phyloP scores from a whole-genome alignment of 1,139 yeast genomes.

The Lodderomyces margitis region DNA sequence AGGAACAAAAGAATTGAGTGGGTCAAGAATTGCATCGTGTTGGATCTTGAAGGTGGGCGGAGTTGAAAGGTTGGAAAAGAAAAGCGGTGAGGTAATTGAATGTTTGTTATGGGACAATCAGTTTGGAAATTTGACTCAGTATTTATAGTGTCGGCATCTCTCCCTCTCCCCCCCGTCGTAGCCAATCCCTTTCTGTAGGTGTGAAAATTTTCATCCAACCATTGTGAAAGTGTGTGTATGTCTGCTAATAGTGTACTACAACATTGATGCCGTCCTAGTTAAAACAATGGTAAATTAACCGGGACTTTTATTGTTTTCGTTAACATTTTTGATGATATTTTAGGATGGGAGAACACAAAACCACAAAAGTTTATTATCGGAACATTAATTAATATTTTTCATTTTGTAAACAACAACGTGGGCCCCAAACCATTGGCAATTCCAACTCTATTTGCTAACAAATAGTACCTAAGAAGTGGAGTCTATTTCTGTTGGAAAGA shows the following conservation, averaged over 20 bases:
- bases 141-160: not conserved
- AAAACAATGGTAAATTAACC: not conserved
- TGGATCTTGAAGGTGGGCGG: too few species aligned
- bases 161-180: not conserved
- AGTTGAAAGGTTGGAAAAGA: too few species aligned
- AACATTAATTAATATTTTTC: not conserved
- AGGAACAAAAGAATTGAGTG: too few species aligned
- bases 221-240: not conserved
- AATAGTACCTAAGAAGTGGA: too few species aligned
- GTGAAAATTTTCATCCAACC: not conserved
- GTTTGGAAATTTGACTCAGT: not conserved
- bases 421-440: not conserved
- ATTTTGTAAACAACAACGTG: slow-evolving; percentile 1
- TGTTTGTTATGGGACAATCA: not conserved
- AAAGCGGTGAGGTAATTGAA: not conserved
- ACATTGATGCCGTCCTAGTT: not conserved
- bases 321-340: not conserved
- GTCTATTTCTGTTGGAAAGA: too few species aligned
- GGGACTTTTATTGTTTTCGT: not conserved
- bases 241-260: not conserved
- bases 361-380: not conserved
- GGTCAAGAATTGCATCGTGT: too few species aligned
- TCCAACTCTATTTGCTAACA: too few species aligned
- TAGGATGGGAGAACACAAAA: not conserved
- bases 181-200: too few species aligned